Evolutionary conservation across 1,284 basidiomycete genomes (phyloP), one percentile per base, ranked within the genome.

Genomic region (Cutaneotrichosporon daszewskae): DNA sequence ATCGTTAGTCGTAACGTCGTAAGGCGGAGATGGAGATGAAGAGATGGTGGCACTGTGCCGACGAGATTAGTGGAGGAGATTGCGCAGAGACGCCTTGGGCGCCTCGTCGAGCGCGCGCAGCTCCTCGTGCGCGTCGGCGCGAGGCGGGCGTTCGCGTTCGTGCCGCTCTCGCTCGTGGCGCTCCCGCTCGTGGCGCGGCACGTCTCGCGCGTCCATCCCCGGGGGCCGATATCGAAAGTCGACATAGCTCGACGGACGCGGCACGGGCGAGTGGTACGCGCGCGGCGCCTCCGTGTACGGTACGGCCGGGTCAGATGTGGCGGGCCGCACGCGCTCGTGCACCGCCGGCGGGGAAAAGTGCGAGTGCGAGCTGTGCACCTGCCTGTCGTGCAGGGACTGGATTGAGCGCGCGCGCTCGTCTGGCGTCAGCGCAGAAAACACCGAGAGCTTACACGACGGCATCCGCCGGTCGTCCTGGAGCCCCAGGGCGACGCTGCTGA

Each of bases 11-110:
- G 33, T 22, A 22, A 19, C 16, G 10, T 17, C 20, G 9, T 7
- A n/a, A 14, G 20, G 22, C 20, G 33, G 33, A 34, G 9, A 14
- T n/a, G 20, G 20, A 9, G 20, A 13, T 14, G 13, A 6, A 11
- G 12, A 7, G 26, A 25, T 16, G n/a, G n/a, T 16, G 6, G n/a
- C n/a, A n/a, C n/a, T n/a, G n/a, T n/a, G n/a, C n/a, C n/a, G n/a
- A n/a, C n/a, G n/a, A n/a, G n/a, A n/a, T 36, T 33, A 49, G 29
- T 49, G 47, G 16, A 49, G 32, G n/a, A 49, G 40, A 19, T 42
- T 49, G 35, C 43, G 43, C 5, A 49, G 39, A 3, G 47, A 45
- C 13, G 42, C 35, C 32, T 49, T 49, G 17, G 42, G 40, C 6
- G 33, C 26, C n/a, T 45, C 38, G 28, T 28, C 11, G 18, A 18